Evolutionary conservation across 345 rosid species (phyloP).

Genomic region (Aegle marmelos): DNA sequence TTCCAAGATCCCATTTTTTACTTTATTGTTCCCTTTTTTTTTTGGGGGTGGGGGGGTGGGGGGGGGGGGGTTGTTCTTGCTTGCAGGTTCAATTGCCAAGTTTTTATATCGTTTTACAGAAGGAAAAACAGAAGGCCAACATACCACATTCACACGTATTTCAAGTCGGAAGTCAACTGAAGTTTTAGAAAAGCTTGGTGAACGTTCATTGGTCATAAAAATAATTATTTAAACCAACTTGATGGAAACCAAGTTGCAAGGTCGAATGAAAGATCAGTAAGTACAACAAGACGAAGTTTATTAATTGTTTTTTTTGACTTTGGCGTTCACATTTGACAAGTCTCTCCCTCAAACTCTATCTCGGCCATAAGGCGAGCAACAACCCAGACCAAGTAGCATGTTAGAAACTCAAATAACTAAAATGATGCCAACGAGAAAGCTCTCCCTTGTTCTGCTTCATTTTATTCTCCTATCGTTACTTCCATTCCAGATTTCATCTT

Average conservation of each 20-base stretch:
- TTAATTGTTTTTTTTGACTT: neutral
- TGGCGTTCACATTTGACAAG: neutral
- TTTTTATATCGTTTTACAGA: no score
- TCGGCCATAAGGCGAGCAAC: neutral
- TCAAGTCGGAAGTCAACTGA: no score
- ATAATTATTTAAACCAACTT: neutral
- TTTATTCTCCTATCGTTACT: constrained; percentile 23
- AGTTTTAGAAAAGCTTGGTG: no score
- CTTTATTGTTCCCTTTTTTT: no score
- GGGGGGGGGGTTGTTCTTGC: no score
- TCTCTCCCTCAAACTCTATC: neutral
- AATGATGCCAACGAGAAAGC: constrained; percentile 16
- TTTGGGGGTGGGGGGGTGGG: no score
- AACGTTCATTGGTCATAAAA: no score
- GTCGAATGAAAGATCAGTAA: neutral
- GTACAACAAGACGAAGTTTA: no score
- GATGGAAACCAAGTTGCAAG: neutral
- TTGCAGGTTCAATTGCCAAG: no score
- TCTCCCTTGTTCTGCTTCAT: constrained; percentile 24
- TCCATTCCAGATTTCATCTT: constrained; percentile 29
- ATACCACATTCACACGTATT: no score
- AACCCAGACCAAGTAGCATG: neutral
- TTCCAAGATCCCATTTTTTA: no score
- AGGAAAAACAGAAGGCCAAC: no score
- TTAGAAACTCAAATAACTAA: neutral